Conservation (phyloP, 441 rosid species). For the Bocquillonia castaneifolia region DNA sequence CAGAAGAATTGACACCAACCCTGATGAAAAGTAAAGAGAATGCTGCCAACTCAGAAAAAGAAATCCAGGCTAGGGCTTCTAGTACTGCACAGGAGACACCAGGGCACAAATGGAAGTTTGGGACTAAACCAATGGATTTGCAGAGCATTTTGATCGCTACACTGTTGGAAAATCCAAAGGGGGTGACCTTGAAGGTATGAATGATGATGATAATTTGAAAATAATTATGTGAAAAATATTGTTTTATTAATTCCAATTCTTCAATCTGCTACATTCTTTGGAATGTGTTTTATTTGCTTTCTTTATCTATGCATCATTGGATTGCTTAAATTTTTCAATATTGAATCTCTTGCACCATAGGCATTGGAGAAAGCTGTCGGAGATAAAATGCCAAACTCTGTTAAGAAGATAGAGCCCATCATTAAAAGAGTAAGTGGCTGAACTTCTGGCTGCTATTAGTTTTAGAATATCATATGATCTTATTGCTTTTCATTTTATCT, state of each 20-base stretch:
- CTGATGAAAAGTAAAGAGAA: slow-evolving; percentile 50
- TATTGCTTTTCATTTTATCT: slow-evolving; percentile 35
- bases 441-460: slow-evolving; percentile 27
- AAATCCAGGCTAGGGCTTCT: slow-evolving; percentile 37
- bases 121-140: slow-evolving; percentile 54
- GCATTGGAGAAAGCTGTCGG: slow-evolving; percentile 81
- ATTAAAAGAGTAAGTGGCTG: slow-evolving; percentile 56
- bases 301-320: slow-evolving; percentile 8
- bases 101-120: slow-evolving; percentile 39
- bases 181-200: slow-evolving; percentile 82
- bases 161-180: slow-evolving; percentile 68
- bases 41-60: slow-evolving; percentile 48
- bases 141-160: slow-evolving; percentile 51
- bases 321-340: slow-evolving; percentile 16
- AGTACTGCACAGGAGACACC: slow-evolving; percentile 40
- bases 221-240: neutral
- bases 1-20: slow-evolving; percentile 38
- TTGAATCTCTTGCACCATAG: slow-evolving; percentile 34
- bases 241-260: slow-evolving; percentile 1
- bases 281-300: neutral
- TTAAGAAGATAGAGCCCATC: slow-evolving; percentile 65
- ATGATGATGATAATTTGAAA: slow-evolving; percentile 1
- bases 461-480: slow-evolving; percentile 21
- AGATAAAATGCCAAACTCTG: slow-evolving; percentile 52
- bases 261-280: slow-evolving; percentile 1